Evolutionary conservation across 495 filamentous ascomycete species (phyloP).

Genomic region (Talaromyces borbonicus): DNA sequence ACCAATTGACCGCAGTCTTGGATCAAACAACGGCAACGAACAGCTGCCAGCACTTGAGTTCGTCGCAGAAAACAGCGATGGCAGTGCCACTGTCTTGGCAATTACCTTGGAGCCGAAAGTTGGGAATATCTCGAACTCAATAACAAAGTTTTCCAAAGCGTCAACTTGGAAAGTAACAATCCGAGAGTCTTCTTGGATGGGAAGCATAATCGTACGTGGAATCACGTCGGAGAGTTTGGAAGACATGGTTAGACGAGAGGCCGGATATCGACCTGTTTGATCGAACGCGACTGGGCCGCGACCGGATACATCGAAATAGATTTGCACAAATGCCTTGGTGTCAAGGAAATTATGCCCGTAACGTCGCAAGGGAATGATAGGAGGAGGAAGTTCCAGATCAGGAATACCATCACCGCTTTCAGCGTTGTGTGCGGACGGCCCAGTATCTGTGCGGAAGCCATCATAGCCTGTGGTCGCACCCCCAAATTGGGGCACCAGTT

Average conservation of each 20-base stretch:
- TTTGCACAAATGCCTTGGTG: conserved; percentile 87
- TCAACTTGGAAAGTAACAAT: conserved; percentile 94
- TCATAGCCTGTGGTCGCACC: conserved; percentile 23
- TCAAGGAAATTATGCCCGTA: conserved; percentile 99
- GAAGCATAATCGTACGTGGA: conserved; percentile 86
- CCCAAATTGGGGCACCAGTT: conserved; percentile 27
- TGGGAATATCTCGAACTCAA: conserved; percentile 96
- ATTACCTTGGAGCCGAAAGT: conserved; percentile 96
- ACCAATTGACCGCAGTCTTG: conserved; percentile 84
- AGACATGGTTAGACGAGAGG: conserved; percentile 88
- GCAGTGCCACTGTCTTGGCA: conserved; percentile 84
- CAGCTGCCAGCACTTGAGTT: conserved; percentile 69
- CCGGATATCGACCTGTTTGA: conserved; percentile 90
- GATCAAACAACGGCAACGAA: conserved; percentile 84
- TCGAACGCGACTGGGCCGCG: conserved; percentile 77
- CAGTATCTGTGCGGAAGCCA: conserved; percentile 33
- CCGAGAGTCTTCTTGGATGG: conserved; percentile 89
- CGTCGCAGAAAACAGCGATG: conserved; percentile 68
- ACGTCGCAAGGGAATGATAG: conserved; percentile 85
- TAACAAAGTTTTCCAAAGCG: conserved; percentile 78
- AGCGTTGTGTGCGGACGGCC: conserved; percentile 49
- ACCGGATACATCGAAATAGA: conserved; percentile 67
- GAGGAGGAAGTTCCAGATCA: conserved; percentile 83
- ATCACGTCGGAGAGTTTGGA: conserved; percentile 94
- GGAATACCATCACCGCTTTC: conserved; percentile 82